phyloP scores from a whole-genome alignment of 345 rosid species.

The Eutrema yunnanense region DNA sequence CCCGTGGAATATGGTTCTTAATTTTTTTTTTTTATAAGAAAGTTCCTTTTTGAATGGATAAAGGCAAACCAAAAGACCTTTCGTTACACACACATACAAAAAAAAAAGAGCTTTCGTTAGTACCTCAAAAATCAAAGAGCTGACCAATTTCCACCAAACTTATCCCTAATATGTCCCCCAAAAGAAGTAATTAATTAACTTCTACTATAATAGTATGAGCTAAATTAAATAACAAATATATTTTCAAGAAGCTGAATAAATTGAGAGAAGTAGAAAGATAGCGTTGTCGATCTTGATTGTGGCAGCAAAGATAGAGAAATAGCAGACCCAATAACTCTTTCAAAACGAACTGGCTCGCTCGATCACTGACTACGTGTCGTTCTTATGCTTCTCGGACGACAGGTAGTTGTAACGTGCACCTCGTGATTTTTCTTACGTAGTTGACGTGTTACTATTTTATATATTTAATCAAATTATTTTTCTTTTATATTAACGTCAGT shows the following conservation, averaged over 20 bases:
- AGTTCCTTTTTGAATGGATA: conserved; percentile 15
- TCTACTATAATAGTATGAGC: not conserved
- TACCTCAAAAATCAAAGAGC: conserved; percentile 32
- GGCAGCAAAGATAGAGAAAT: conserved; percentile 10
- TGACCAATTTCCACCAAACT: conserved; percentile 33
- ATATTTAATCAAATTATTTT: not conserved
- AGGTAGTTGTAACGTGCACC: conserved; percentile 25
- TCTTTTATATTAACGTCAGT: conserved; percentile 6
- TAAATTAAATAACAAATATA: not conserved
- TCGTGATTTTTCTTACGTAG: not conserved
- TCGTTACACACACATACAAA: not conserved
- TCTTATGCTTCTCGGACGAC: conserved; percentile 25
- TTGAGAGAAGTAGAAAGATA: conserved; percentile 30
- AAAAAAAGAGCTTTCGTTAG: conserved; percentile 8
- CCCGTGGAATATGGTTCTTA: not conserved
- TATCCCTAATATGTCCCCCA: conserved; percentile 23
- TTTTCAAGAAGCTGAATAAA: not conserved
- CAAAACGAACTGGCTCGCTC: not conserved
- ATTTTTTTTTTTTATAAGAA: not conserved
- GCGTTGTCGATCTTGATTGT: conserved; percentile 22
- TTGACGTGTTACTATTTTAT: not conserved
- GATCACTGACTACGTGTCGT: conserved; percentile 32
- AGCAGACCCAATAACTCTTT: conserved; percentile 22
- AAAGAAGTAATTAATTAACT: not conserved
- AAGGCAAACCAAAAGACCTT: conserved; percentile 19